phyloP scores from a whole-genome alignment of 140 eudicot genomes.

The Artemisia princeps region DNA sequence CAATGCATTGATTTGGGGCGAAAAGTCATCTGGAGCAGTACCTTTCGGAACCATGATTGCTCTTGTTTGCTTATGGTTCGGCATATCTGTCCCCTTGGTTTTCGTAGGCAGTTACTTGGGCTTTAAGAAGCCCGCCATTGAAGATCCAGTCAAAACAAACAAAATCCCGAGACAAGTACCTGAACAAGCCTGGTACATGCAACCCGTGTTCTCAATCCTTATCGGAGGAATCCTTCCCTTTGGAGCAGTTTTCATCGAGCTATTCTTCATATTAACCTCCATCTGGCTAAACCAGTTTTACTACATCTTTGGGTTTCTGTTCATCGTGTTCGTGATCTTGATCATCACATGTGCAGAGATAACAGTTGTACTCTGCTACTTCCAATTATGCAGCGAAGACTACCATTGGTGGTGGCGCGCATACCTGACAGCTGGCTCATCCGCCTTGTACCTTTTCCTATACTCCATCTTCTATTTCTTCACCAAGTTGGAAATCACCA shows the following conservation, averaged over 20 bases:
- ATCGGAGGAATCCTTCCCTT: constrained; percentile 91
- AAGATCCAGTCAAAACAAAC: constrained; percentile 81
- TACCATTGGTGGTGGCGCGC: constrained; percentile 98
- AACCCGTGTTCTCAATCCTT: constrained; percentile 71
- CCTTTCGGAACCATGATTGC: constrained; percentile 55
- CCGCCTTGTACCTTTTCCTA: constrained; percentile 71
- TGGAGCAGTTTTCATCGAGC: constrained; percentile 86
- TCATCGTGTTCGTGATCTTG: constrained; percentile 76
- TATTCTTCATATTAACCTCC: constrained; percentile 80
- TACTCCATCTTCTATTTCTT: constrained; percentile 79
- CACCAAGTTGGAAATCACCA: constrained; percentile 77
- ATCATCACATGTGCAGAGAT: constrained; percentile 82
- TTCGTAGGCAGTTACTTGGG: constrained; percentile 90
- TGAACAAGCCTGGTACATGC: constrained; percentile 95
- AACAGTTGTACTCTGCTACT: constrained; percentile 72
- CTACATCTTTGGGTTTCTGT: constrained; percentile 82
- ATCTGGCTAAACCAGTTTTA: constrained; percentile 90
- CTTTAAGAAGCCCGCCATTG: constrained; percentile 71
- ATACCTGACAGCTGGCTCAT: constrained; percentile 78
- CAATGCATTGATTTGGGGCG: background rate
- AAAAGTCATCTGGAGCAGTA: background rate
- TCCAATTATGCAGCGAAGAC: constrained; percentile 86
- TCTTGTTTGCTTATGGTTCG: constrained; percentile 78
- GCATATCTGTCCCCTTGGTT: constrained; percentile 82
- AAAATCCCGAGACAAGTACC: constrained; percentile 86